phyloP scores from a whole-genome alignment of 2,329 filamentous ascomycete genomes.

The Pochonia chlamydosporia region DNA sequence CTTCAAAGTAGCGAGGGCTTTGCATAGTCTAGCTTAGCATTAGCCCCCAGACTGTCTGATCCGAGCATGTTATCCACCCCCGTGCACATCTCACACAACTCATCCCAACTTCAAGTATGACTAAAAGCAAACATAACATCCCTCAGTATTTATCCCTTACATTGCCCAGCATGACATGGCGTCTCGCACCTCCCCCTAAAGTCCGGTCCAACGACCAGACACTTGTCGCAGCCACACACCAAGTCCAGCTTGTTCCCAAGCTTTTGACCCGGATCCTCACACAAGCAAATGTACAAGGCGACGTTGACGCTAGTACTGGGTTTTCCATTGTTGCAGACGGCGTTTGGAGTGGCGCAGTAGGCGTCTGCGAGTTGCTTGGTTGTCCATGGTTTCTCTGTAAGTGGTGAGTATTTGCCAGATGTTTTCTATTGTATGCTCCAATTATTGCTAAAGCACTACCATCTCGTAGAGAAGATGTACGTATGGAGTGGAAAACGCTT shows the following conservation, averaged over 20 bases:
- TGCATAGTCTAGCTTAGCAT: no score
- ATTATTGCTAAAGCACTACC: no score
- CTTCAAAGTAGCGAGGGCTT: no score
- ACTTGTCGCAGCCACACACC: constrained; percentile 33
- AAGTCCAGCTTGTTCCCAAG: constrained; percentile 29
- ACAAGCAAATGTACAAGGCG: constrained; percentile 34
- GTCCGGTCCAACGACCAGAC: constrained; percentile 32
- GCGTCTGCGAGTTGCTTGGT: constrained; percentile 25
- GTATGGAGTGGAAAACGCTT: constrained; percentile 5
- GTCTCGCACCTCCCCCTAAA: constrained; percentile 33
- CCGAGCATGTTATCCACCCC: no score
- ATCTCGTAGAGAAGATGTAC: no score
- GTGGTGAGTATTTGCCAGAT: neutral
- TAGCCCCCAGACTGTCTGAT: no score
- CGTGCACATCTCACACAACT: no score
- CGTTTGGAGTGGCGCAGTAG: constrained; percentile 32
- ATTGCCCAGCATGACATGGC: constrained; percentile 24
- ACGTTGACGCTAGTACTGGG: constrained; percentile 25
- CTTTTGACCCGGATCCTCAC: constrained; percentile 24
- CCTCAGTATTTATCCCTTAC: constrained; percentile 4
- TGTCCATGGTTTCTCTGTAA: constrained; percentile 27
- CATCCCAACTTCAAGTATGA: no score
- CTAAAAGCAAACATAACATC: no score
- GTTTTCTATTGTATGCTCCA: no score
- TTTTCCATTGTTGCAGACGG: constrained; percentile 22